Evolutionary conservation across 2,329 filamentous ascomycete species (phyloP), one percentile per base, ranked within the genome.

Genomic region (Phaeophleospora eucalypticola): DNA sequence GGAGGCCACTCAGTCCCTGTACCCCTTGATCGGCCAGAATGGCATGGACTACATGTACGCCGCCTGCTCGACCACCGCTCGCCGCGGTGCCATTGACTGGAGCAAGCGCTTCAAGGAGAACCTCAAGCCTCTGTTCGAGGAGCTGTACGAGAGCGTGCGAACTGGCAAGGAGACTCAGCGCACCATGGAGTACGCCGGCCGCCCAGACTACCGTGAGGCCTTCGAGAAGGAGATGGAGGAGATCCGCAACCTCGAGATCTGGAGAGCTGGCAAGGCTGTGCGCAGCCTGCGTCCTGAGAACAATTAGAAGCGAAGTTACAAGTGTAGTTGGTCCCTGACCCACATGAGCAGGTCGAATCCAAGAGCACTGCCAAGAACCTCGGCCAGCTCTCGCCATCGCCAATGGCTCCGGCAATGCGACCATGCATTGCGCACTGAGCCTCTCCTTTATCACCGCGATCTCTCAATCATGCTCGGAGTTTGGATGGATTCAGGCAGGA

Each of bases 31-130:
- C 68, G 93, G 91, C 68, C 83, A 82, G 75, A 87, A 97, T 77
- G 93, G 93, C 68, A 97, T 98, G 93, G 93, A 98, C 81, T 98
- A 94, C 89, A 98, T 98, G 93, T 98, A 94, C 80, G 90, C 91
- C 71, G 93, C 93, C 61, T 98, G 93, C 87, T 97, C 91, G 57
- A 98, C 93, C 70, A 98, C 93, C 49, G 93, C 93, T 68, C 89
- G 93, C 68, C 90, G 93, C 70, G 93, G 93, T 75, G 93, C 93
- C 76, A 95, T 98, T 70, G 93, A 98, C 82, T 98, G 93, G 93
- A 91, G 86, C 70, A 84, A 85, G 73, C 81, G 81, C 70, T 98
- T 98, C 89, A 96, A 96, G 87, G 87, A 91, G 62, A 89, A 87
- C 69, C 82, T 98, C 69, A 97, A 97, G 86, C 93, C 93, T 67